Percentiles rank a stretch among this genome's conserved stretches.
Conservation (phyloP, 139 green algal genomes). For the Chloropicon primus region DNA sequence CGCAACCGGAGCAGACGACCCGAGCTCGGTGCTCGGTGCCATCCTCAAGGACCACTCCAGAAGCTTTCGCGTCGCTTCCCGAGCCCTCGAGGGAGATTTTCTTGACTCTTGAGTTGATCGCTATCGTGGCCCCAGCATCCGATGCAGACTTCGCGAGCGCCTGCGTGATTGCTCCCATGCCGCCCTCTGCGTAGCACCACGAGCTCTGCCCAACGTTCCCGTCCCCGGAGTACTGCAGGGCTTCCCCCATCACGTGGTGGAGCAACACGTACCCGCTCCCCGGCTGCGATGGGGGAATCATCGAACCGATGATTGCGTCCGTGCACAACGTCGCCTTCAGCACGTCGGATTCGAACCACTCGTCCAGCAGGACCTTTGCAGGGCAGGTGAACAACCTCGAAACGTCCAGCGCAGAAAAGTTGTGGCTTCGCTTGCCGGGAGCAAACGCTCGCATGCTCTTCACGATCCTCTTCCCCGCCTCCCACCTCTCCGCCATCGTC, state of each 20-base stretch:
- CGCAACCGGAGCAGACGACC: not conserved
- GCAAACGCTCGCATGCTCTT: too few species aligned
- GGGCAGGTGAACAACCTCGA: not conserved
- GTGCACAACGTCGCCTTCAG: conserved; percentile 10
- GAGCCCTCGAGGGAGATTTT: not conserved
- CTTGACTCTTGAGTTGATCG: conserved; percentile 3
- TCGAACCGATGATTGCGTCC: conserved; percentile 12
- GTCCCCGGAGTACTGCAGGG: not conserved
- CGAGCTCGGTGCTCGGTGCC: not conserved
- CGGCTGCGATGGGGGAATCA: not conserved
- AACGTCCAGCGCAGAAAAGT: not conserved
- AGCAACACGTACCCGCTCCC: conserved; percentile 9
- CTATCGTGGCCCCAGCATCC: not conserved
- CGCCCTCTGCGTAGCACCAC: conserved; percentile 7
- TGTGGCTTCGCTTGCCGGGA: not conserved
- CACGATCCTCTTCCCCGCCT: not conserved
- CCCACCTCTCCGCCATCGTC: not conserved
- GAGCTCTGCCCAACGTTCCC: not conserved
- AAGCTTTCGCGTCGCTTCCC: not conserved
- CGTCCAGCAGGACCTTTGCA: conserved; percentile 4
- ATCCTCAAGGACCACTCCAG: not conserved
- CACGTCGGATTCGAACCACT: conserved; percentile 10
- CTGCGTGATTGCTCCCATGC: conserved; percentile 4
- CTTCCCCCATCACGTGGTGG: conserved; percentile 17
- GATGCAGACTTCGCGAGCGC: not conserved